Conservation (phyloP, 352 stramenopile genomes). For the Thraustotheca clavata region DNA sequence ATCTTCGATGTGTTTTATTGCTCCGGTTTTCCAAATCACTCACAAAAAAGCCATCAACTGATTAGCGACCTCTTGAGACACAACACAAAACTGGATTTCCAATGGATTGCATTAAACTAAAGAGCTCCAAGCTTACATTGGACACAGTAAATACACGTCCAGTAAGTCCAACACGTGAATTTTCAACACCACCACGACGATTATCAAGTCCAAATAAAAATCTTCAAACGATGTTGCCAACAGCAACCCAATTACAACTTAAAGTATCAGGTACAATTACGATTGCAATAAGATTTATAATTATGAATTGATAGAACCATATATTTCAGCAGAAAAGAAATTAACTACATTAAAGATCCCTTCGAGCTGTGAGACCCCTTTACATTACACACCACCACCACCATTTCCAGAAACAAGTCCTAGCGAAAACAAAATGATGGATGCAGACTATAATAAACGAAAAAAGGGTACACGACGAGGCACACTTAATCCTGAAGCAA, state of each 20-base stretch:
- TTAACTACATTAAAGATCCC: constrained; percentile 18
- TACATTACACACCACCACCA: constrained; percentile 20
- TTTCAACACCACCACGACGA: not conserved
- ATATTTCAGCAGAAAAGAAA: constrained; percentile 19
- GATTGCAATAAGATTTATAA: not conserved
- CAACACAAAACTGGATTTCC: not conserved
- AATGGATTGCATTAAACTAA: constrained; percentile 5
- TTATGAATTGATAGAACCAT: constrained; percentile 6
- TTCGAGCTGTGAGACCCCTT: constrained; percentile 13
- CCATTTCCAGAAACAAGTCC: constrained; percentile 20
- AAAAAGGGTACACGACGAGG: constrained; percentile 78
- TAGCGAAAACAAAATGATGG: constrained; percentile 23
- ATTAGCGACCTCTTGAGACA: constrained; percentile 19
- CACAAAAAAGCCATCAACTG: constrained; percentile 25
- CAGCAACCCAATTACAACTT: constrained; percentile 7
- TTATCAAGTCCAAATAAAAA: too few species aligned
- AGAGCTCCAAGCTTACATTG: not conserved
- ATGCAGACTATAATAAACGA: constrained; percentile 19
- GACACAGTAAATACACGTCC: constrained; percentile 14
- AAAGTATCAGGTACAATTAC: constrained; percentile 17
- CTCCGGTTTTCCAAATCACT: constrained; percentile 18
- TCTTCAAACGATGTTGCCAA: not conserved
- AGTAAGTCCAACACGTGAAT: constrained; percentile 8
- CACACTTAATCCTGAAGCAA: constrained; percentile 73
- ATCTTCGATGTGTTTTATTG: constrained; percentile 22